A percentile compares a stretch with the other conserved stretches of the same genome.
Evolutionary conservation across 805 yeast species (phyloP).

Genomic region (Scheffersomyces lignosus): DNA sequence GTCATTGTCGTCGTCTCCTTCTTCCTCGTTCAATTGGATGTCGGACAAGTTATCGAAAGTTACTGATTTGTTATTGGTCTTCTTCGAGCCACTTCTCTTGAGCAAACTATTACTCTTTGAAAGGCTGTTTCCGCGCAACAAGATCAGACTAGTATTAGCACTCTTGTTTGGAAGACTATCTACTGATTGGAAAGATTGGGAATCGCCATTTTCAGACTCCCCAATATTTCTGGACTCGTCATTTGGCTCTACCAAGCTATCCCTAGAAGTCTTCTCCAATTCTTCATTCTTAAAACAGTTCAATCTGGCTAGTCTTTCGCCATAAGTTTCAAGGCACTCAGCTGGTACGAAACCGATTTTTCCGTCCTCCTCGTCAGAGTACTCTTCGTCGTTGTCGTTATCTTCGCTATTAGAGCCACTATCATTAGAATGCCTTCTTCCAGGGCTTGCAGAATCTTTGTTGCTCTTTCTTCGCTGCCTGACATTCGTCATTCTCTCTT

Average conservation of each 20-base stretch:
- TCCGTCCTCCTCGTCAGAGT: constrained; percentile 50
- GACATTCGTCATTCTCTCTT: constrained; percentile 35
- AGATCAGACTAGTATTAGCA: neutral
- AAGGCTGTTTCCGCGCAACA: neutral
- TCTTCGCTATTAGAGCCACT: constrained; percentile 13
- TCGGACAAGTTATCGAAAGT: constrained; percentile 39
- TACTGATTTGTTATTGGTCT: constrained; percentile 30
- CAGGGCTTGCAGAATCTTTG: constrained; percentile 7
- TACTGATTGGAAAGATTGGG: constrained; percentile 1
- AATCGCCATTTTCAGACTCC: constrained; percentile 1
- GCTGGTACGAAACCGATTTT: constrained; percentile 96
- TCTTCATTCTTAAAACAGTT: constrained; percentile 93
- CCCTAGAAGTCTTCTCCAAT: constrained; percentile 37
- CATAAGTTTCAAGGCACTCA: constrained; percentile 87
- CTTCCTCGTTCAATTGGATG: constrained; percentile 20
- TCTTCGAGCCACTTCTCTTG: constrained; percentile 2
- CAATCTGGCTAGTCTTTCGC: constrained; percentile 85
- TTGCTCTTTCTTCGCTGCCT: constrained; percentile 5
- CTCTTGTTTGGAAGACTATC: neutral
- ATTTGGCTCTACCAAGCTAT: constrained; percentile 6
- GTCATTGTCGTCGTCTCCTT: constrained; percentile 6
- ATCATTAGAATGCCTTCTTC: constrained; percentile 10
- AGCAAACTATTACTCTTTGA: constrained; percentile 6
- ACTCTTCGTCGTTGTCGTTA: constrained; percentile 13
- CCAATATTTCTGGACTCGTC: neutral